phyloP scores from a whole-genome alignment of 208 protist genomes.

The Leishmania martiniquensis region DNA sequence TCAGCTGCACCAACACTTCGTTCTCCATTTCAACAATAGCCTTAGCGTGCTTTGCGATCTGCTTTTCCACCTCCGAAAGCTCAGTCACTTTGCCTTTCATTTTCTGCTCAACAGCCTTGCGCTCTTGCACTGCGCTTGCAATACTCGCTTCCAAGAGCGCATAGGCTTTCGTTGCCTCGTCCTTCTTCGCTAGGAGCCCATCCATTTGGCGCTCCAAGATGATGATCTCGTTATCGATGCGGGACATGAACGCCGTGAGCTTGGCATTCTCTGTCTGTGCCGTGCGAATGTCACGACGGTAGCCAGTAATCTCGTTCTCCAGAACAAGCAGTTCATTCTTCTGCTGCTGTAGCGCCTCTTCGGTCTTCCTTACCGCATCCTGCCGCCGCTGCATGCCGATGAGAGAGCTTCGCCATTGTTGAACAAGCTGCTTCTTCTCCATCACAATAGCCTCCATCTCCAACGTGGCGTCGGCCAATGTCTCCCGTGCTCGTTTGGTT shows the following conservation, averaged over 20 bases:
- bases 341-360: constrained; percentile 93
- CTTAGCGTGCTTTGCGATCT: constrained; percentile 84
- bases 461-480: constrained; percentile 88
- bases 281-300: constrained; percentile 79
- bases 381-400: constrained; percentile 95
- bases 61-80: constrained; percentile 73
- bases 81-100: constrained; percentile 72
- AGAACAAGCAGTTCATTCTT: constrained; percentile 89
- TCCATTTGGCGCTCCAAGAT: constrained; percentile 93
- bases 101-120: constrained; percentile 82
- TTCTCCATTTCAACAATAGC: constrained; percentile 91
- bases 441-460: constrained; percentile 96
- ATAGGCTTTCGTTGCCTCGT: constrained; percentile 78
- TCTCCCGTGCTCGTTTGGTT: constrained; percentile 84
- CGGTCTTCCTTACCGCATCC: constrained; percentile 92
- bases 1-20: constrained; percentile 86
- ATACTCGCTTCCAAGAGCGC: constrained; percentile 78
- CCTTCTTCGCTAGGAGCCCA: constrained; percentile 66
- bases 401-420: constrained; percentile 94
- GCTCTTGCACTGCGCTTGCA: constrained; percentile 82
- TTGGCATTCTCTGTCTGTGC: constrained; percentile 91
- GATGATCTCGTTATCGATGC: constrained; percentile 91
- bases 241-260: constrained; percentile 90
- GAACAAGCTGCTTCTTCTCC: constrained; percentile 95
- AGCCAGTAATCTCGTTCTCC: constrained; percentile 94